These are phyloP conservation scores for Centella asiatica DNA, from an alignment of 129 eudicot genomes.

Conservation along the genomic window DNA sequence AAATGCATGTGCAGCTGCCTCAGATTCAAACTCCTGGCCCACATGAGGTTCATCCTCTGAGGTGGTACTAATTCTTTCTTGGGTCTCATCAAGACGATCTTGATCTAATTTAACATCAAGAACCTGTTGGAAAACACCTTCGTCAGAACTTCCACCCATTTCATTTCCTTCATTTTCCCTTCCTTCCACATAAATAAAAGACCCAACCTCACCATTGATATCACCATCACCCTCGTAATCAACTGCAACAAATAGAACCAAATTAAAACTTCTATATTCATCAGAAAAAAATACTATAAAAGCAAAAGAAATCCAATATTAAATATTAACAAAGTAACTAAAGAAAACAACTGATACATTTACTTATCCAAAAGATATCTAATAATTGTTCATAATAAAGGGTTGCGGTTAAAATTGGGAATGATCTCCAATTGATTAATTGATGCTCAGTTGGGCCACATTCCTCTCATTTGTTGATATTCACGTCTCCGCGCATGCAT, in stretches of 20 bases:
- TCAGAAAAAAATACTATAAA: no score
- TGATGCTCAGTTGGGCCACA: no score
- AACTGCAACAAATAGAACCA: conserved; percentile 49
- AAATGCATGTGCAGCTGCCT: conserved; percentile 86
- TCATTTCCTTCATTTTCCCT: conserved; percentile 33
- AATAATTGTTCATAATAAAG: no score
- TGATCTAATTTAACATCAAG: conserved; percentile 45
- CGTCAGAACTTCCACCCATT: conserved; percentile 59
- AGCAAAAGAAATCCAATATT: no score
- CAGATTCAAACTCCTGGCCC: conserved; percentile 83
- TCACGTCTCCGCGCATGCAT: no score
- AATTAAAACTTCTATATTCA: no score
- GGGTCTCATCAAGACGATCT: conserved; percentile 34
- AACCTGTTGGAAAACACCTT: conserved; percentile 36
- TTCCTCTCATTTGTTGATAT: no score
- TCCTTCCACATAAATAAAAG: conserved; percentile 35
- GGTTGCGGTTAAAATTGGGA: no score
- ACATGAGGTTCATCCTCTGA: conserved; percentile 61
- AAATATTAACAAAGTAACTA: no score
- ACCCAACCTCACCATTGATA: conserved; percentile 46
- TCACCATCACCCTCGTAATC: conserved; percentile 57
- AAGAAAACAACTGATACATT: no score
- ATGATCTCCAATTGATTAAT: no score
- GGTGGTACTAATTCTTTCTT: conserved; percentile 25
- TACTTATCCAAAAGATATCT: no score